Conservation (phyloP, 164 flowering plant species). For the Stephania japonica region DNA sequence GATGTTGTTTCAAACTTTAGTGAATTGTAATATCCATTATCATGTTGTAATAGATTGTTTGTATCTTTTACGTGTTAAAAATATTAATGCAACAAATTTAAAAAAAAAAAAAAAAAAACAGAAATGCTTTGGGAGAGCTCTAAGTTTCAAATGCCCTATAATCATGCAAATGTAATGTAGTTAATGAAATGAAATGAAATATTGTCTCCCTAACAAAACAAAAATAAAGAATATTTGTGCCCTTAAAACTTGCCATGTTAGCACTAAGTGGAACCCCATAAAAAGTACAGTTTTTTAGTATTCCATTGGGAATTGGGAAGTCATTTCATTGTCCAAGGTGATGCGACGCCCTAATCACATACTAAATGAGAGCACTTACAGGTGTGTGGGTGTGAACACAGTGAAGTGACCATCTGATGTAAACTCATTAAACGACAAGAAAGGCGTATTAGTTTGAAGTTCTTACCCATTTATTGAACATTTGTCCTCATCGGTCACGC, state of each 20-base stretch:
- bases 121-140: too few relatives aligned
- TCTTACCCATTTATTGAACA: background rate
- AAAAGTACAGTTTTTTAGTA: background rate
- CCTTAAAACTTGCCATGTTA: background rate
- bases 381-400: background rate
- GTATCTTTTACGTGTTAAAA: too few relatives aligned
- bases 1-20: too few relatives aligned
- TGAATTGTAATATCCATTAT: too few relatives aligned
- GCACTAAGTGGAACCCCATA: background rate
- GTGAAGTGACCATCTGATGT: background rate
- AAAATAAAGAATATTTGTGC: too few relatives aligned
- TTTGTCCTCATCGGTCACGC: conserved; percentile 1
- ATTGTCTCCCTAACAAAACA: too few relatives aligned
- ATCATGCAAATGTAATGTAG: too few relatives aligned
- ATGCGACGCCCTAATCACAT: background rate
- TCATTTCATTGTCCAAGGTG: background rate
- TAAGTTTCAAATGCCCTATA: too few relatives aligned
- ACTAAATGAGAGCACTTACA: background rate
- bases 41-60: too few relatives aligned
- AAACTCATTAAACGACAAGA: background rate
- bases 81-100: too few relatives aligned
- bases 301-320: background rate
- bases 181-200: too few relatives aligned
- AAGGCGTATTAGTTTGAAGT: background rate
- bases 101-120: too few relatives aligned